Base-by-base conservation (phyloP, 2,329 filamentous ascomycete genomes). In the Byssoonygena ceratinophila region DNA sequence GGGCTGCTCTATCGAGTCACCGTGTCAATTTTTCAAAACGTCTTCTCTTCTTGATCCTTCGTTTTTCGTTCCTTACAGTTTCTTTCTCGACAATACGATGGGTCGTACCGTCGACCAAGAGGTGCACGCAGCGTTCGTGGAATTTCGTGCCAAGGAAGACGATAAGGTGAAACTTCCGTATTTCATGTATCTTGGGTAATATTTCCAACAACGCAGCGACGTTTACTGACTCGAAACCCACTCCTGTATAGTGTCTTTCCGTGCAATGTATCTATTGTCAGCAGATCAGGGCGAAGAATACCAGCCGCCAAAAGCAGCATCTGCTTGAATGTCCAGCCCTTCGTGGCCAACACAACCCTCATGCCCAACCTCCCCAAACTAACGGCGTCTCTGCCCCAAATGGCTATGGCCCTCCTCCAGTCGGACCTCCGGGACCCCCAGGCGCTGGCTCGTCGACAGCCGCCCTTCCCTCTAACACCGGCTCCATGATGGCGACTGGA, bases 201-300 rank as follows among this genome's bases (percentile, higher is more conserved):
- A 69, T 67, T 66, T 66, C 64, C 64, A 59, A 57, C 55, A 54
- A 57, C 53, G 53, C 60, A 60, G 59, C 59, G 36, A 58, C 61
- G 61, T 66, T 37, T 47, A 47, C 45, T 47, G 45, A 47, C 45
- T 39, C 45, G 20, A 47, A 52, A 46, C 41, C 39, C 57, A 59
- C 58, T 56, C 18, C 57, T 52, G 47, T 47, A 41, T 60, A 76
- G 69, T 76, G 73, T 63, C 71, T 75, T 55, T 75, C 73, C 41
- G 73, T 75, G 20, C 73, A 75, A 66, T 76, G 73, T 63, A 75
- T 75, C 64, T 75, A 76, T 60, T 76, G 73, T 57, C 73, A 75
- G 60, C 72, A 75, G 62, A 74, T 74, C 54, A 70, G 73, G 56
- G 73, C 73, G 61, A 76, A 76, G 66, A 76, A 76, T 59, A 76